Base-by-base conservation (phyloP, 2,329 filamentous ascomycete genomes). In the Calonectria naviculata region DNA sequence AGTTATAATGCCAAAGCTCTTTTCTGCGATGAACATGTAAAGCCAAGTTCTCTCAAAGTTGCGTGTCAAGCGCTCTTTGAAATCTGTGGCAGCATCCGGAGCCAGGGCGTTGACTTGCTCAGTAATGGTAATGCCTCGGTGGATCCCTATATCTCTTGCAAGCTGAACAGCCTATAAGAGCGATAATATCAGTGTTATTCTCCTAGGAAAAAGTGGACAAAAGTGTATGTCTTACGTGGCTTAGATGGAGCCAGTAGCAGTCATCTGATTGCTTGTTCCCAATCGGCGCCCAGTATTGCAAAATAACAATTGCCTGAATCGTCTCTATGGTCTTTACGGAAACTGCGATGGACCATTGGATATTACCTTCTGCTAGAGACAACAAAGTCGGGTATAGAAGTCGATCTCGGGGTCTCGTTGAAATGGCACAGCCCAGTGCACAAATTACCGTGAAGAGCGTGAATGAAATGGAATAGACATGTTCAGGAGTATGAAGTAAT, bases 281-380 rank as follows among this genome's bases (percentile, higher is more conserved):
- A 24, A 74, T 38, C 3, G 76, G 76, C 5, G 76, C 74, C 77
- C 77, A 78, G 65, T 78, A 78, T 34, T 77, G 73, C 72, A 76
- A 72, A 38, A 71, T 65, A 28, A 79, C 68, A 26, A 79, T 79
- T 26, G 72, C 70, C 71, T 79, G 77, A 38, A 78, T 72, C 29
- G 71, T 75, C 71, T 78, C 76, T 31, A 78, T 64, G 13, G 72
- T 74, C 58, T 75, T 79, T 56, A 79, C 75, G 31, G 74, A 76
- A 12, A 73, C 67, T 29, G 76, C 76, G 42, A 79, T 78, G 15
- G 74, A 74, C 77, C 77, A 79, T 42, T 75, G 74, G 65, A 79
- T 72, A 68, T 76, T 77, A 17, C 62, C 71, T 64, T 78, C 74
- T 24, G 77, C 77, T 6, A 79, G 34, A 5, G 76, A 76, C 1